Evolutionary conservation across 139 green algal genomes (phyloP), one percentile per base, ranked within the genome.

Genomic region (Chlorella ohadii): DNA sequence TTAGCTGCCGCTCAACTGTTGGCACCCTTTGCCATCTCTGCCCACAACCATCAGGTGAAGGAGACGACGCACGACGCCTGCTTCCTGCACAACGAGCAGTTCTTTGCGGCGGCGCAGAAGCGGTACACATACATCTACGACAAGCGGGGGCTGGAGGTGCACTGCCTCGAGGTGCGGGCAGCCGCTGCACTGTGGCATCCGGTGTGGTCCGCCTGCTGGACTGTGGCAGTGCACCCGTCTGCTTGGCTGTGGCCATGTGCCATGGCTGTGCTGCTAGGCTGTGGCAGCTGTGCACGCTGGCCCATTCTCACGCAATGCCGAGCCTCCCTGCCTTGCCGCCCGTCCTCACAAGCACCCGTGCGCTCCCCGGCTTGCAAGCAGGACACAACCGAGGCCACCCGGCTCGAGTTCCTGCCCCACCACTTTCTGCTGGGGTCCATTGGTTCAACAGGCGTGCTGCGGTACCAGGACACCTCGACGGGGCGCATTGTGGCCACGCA

Each of bases 81-180:
- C 13, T 97, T 99, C 72, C 90, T 99, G 78, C 97, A 99, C 95
- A 99, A 98, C 85, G 94, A 99, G 81, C 87, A 88, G 20, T 99
- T 99, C 86, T 99, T 98, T 83, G 97, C 97, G 23, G 95, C 91
- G 12, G 97, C 97, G 22, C 97, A 99, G 91, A 94, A 92, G 36
- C 95, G 96, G 83, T 96, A 99, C 81, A 92, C 95, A 25, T 99
- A 99, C 91, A 97, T 99, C 7, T 99, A 99, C 79, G 97, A 99
- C 91, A 97, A 98, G 87, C 86, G 95, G 0, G 97, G 97, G 23
- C 84, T 99, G 38, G 97, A 99, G 91, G 84, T 99, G 44, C 97
- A 99, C 89, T 97, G 97, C 87, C 90, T 99, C 17, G 94, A 94
- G 88, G 90, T 91, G 47, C 16, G 75, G 15, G 5, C 0, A 66